Conservation (phyloP, 352 stramenopile genomes). For the Aphanomyces cochlioides region DNA sequence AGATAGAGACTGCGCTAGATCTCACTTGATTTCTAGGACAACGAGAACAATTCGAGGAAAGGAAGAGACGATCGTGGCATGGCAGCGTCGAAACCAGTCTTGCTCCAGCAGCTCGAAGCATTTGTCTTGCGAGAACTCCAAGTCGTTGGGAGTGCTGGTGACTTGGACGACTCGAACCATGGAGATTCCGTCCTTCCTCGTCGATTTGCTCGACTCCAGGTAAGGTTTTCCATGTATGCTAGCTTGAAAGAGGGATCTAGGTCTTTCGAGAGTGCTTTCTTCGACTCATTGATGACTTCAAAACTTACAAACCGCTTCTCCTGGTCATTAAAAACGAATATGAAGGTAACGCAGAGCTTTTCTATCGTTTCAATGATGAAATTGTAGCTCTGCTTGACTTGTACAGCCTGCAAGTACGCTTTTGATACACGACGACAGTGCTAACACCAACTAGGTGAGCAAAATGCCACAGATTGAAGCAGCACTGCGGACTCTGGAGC, state of each 20-base stretch:
- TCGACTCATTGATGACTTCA: constrained; percentile 56
- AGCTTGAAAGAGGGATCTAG: not conserved
- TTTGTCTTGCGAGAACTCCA: constrained; percentile 39
- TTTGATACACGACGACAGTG: constrained; percentile 30
- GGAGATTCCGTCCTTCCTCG: not conserved
- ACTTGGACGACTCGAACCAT: too few species aligned
- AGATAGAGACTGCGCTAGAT: not conserved
- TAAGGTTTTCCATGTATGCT: not conserved
- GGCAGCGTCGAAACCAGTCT: constrained; percentile 39
- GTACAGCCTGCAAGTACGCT: not conserved
- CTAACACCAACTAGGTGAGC: constrained; percentile 37
- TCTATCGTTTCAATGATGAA: too few species aligned
- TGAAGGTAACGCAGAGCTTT: constrained; percentile 33
- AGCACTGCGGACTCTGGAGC: constrained; percentile 54
- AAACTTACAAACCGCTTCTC: constrained; percentile 58
- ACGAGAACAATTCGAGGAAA: not conserved
- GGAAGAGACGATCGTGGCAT: constrained; percentile 4
- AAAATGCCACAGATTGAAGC: constrained; percentile 49
- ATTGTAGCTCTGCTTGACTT: constrained; percentile 7
- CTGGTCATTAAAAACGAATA: constrained; percentile 64
- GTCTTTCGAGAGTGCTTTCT: constrained; percentile 54
- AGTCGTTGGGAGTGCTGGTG: not conserved
- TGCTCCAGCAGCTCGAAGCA: constrained; percentile 47
- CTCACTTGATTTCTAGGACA: not conserved
- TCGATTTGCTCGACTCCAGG: constrained; percentile 39